These are phyloP conservation scores for Blastobotrys americana DNA, from an alignment of 805 yeast species.

Conservation along the genomic window DNA sequence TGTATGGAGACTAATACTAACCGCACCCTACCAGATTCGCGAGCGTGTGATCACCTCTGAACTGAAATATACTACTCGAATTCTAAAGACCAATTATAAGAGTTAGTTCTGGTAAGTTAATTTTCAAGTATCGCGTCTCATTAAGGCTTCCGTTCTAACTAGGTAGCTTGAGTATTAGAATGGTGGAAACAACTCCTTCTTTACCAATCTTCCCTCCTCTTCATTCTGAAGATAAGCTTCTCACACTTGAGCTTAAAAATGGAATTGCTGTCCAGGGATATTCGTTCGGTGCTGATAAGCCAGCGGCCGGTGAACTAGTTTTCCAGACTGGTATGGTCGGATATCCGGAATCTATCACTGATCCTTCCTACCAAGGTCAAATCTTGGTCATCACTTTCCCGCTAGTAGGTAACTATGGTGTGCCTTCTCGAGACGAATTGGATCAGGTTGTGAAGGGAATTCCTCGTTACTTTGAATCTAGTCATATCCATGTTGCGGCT, in stretches of 20 bases:
- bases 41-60: too few relatives aligned
- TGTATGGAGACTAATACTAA: too few relatives aligned
- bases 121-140: too few relatives aligned
- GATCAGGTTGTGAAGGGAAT: slow-evolving; percentile 69
- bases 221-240: slow-evolving; percentile 71
- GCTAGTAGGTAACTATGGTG: slow-evolving; percentile 97
- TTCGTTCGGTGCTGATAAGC: slow-evolving; percentile 87
- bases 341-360: slow-evolving; percentile 95
- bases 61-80: too few relatives aligned
- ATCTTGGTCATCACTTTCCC: slow-evolving; percentile 94
- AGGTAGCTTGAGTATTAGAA: too few relatives aligned
- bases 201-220: slow-evolving; percentile 88
- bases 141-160: too few relatives aligned
- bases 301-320: slow-evolving; percentile 94
- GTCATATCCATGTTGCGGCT: slow-evolving; percentile 91
- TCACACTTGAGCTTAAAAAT: slow-evolving; percentile 83
- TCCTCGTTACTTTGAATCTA: slow-evolving; percentile 92
- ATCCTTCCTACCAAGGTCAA: slow-evolving; percentile 97
- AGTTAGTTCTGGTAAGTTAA: too few relatives aligned
- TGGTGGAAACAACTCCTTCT: slow-evolving; percentile 35
- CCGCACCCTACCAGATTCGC: too few relatives aligned
- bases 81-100: too few relatives aligned
- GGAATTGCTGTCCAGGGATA: slow-evolving; percentile 86
- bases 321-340: slow-evolving; percentile 99
- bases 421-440: slow-evolving; percentile 74